These are phyloP conservation scores for Epichloe baconii DNA, from an alignment of 2,329 filamentous ascomycete species.

Conservation along the genomic window DNA sequence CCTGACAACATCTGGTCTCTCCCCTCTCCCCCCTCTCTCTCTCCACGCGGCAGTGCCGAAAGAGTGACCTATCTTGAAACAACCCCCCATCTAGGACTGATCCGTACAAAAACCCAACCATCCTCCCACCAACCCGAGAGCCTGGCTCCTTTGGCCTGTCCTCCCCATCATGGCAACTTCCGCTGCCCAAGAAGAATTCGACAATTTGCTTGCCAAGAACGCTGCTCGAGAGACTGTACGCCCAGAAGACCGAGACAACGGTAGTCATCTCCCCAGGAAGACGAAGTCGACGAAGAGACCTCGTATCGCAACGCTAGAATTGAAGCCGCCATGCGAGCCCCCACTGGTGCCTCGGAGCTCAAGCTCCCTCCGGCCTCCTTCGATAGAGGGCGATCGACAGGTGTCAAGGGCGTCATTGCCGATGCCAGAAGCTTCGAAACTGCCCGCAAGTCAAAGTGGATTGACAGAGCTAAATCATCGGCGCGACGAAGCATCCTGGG, in stretches of 20 bases:
- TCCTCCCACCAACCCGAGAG: background rate
- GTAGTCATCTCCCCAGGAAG: constrained; percentile 32
- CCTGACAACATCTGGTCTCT: constrained; percentile 8
- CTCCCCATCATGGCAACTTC: constrained; percentile 41
- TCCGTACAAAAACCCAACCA: constrained; percentile 1
- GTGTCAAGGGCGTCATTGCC: constrained; percentile 78
- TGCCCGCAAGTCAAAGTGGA: constrained; percentile 45
- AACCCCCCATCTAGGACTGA: background rate
- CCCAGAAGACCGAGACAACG: constrained; percentile 44
- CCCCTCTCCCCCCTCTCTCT: background rate
- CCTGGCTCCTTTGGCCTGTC: background rate
- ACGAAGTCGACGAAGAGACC: constrained; percentile 46
- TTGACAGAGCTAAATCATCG: constrained; percentile 34
- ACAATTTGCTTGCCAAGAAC: constrained; percentile 47
- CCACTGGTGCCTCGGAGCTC: constrained; percentile 37
- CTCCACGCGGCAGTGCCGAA: constrained; percentile 4
- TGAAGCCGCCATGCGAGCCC: constrained; percentile 53
- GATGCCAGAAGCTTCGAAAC: constrained; percentile 67
- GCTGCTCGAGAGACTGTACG: constrained; percentile 33
- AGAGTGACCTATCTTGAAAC: constrained; percentile 1
- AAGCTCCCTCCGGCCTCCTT: constrained; percentile 50
- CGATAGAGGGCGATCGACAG: constrained; percentile 58
- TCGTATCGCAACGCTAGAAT: constrained; percentile 39
- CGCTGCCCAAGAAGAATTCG: constrained; percentile 54
- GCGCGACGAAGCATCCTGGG: constrained; percentile 45